Evolutionary conservation across 495 filamentous ascomycete species (phyloP), one percentile per base, ranked within the genome.

Genomic region (Hypoxylon lenormandii): DNA sequence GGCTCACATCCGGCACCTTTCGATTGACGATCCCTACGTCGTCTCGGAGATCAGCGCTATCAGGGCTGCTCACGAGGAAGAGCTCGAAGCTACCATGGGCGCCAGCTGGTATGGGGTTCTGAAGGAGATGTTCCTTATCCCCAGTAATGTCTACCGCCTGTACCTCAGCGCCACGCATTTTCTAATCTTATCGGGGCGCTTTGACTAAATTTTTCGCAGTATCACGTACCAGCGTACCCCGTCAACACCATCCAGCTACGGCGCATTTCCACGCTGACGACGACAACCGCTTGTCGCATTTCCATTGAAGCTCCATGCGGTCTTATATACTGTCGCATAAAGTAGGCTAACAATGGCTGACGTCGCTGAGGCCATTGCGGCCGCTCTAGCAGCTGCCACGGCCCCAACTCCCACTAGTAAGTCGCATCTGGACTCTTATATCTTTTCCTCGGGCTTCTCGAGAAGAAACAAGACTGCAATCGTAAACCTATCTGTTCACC

Each of bases 141-240:
- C 81, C 8, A 80, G 79, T 40, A 91, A 91, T 76, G 78, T 88
- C 2, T 91, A 91, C 74, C 83, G 88, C 4, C 74, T 91, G 5
- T 87, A 85, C 52, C 80, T 90, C 6, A 79, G 84, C 33, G 63
- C 85, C 37, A 82, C 84, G 76, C 23, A 26, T 73, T 66, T 77
- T 74, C 68, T 63, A 53, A 52, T 71, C 68, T 71, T 71, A 72
- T 80, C 74, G 73, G 60, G 46, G 72, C 70, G 77, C 70, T 66
- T 77, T 72, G 72, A 66, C 68, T 66, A 78, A 80, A 78, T 73
- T 78, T 78, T 81, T 76, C 76, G 52, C 47, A 33, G 59, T 46
- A 67, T 70, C 65, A 63, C 70, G 42, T 26, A 40, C 10, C 30
- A 11, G 10, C 30, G 6, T 33, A 4, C 30, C 30, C 30, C 30